phyloP scores from a whole-genome alignment of 169 alveolate species.

The Eimeria necatrix region DNA sequence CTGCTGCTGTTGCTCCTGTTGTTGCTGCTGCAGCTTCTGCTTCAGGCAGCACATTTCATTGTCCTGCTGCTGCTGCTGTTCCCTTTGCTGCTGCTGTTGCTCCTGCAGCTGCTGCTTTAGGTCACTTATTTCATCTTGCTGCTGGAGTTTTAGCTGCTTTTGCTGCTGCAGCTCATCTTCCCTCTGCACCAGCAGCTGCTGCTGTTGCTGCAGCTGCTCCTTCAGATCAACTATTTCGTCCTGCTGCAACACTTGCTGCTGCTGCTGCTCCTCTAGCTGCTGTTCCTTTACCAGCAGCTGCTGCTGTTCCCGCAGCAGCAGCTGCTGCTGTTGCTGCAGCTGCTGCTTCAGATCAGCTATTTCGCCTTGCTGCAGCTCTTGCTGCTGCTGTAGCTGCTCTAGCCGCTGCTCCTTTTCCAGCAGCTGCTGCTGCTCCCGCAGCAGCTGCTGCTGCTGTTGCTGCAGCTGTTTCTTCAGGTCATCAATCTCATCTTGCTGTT shows the following conservation, averaged over 20 bases:
- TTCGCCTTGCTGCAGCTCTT: not conserved
- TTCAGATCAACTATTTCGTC: not conserved
- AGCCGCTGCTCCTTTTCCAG: not conserved
- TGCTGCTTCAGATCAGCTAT: not conserved
- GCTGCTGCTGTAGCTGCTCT: not conserved
- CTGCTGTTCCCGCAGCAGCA: not conserved
- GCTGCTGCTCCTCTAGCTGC: not conserved
- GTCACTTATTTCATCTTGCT: not conserved
- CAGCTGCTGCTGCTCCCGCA: not conserved
- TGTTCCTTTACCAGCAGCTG: not conserved
- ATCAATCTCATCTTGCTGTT: not conserved
- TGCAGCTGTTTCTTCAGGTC: constrained; percentile 17
- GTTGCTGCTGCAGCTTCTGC: constrained; percentile 47
- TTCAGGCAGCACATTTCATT: not conserved
- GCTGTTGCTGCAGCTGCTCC: constrained; percentile 2
- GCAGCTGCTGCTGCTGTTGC: constrained; percentile 11
- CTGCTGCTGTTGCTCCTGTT: constrained; percentile 30
- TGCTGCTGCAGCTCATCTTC: constrained; percentile 7
- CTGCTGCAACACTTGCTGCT: not conserved
- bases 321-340: not conserved
- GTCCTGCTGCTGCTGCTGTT: constrained; percentile 13
- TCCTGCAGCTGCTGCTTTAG: constrained; percentile 26
- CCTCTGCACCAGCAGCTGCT: not conserved
- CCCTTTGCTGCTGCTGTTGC: not conserved
- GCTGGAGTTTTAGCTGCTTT: constrained; percentile 1